Conservation (phyloP, 1,284 basidiomycete genomes). For the Papiliotrema fonsecae region DNA sequence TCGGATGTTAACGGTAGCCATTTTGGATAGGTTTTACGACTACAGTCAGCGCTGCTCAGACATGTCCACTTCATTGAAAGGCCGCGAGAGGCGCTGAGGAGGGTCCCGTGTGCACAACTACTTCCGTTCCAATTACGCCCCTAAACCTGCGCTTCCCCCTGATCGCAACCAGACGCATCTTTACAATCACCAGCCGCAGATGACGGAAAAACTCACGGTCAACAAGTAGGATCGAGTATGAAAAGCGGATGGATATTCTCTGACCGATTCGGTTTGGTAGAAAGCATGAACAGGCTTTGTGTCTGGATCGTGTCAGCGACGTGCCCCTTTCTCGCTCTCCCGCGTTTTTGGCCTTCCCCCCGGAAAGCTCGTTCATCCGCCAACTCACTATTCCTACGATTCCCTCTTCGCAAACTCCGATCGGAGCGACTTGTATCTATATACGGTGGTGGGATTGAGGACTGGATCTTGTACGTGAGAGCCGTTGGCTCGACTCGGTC, state of each 20-base stretch:
- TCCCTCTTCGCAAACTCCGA: conserved; percentile 6
- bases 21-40: conserved; percentile 50
- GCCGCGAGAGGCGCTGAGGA: no score
- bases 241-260: conserved; percentile 12
- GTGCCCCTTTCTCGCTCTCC: no score
- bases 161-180: no score
- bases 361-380: neutral
- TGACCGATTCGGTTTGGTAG: conserved; percentile 8
- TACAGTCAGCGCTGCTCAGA: neutral
- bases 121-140: no score
- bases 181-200: no score
- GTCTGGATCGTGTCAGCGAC: conserved; percentile 4
- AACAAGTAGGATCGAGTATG: conserved; percentile 3
- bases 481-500: conserved; percentile 7
- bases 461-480: conserved; percentile 10
- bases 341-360: neutral
- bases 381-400: neutral
- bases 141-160: no score
- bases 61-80: no score
- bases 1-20: conserved; percentile 94
- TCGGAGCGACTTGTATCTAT: conserved; percentile 2
- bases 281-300: conserved; percentile 23
- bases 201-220: conserved; percentile 7
- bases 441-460: neutral
- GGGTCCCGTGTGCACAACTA: neutral